Evolutionary conservation across 352 stramenopile species (phyloP), one percentile per base, ranked within the genome.

Genomic region (Phytophthora europaea): DNA sequence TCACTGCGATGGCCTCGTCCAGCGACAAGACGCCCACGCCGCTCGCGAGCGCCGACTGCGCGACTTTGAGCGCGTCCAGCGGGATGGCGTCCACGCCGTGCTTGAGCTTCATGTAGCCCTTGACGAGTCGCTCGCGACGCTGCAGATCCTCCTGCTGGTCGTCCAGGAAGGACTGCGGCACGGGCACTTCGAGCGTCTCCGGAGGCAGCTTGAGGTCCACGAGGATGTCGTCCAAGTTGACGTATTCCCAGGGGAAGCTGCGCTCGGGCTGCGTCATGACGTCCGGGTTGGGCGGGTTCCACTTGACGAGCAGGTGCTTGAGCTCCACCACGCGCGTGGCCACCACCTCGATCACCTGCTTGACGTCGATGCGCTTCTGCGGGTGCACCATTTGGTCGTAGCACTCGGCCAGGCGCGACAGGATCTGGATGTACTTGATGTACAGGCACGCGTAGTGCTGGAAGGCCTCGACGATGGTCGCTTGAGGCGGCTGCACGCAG

Each of bases 391-490:
- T 98, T 79, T 92, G 85, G 60, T 99, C 94, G 79, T 98, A 98
- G 75, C 92, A 98, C 60, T 91, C 86, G 33, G 97, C 79, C 54
- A 99, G 80, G 2, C 91, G 89, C 34, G 85, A 88, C 60, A 98
- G 86, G 66, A 99, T 97, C 74, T 98, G 90, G 54, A 96, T 86
- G 72, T 98, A 98, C 82, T 98, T 97, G 68, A 98, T 97, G 82
- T 99, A 99, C 36, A 99, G 79, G 55, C 90, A 97, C n/a, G 93
- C 91, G 75, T 98, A 98, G 77, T 98, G 93, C 80, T 98, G 90
- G 77, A 98, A 98, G 2, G 95, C 94, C 76, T 98, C 92, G 18
- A 90, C 69, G 56, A 98, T 97, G 33, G 81, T 90, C 36, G 91
- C 83, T 72, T 95, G 84, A 6, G 82, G 90, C 1, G 84, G 82